Conservation (phyloP, 2,329 filamentous ascomycete genomes). For the Thielaviopsis euricoi region DNA sequence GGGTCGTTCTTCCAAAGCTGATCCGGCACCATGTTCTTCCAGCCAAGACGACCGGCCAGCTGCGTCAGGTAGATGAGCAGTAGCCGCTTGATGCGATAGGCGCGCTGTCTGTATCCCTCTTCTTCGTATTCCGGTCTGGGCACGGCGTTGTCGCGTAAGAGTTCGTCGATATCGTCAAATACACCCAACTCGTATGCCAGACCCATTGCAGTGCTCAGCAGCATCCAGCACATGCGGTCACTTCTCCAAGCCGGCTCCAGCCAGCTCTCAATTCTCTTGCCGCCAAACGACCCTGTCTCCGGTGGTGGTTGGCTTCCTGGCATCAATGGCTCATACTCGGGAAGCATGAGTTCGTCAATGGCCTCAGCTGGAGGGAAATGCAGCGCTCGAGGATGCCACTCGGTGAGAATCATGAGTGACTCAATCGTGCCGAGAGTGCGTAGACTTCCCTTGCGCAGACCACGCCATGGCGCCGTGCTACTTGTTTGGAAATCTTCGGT, state of each 20-base stretch:
- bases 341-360: constrained; percentile 50
- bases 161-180: constrained; percentile 75
- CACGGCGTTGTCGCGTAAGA: constrained; percentile 41
- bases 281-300: constrained; percentile 39
- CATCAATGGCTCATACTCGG: constrained; percentile 35
- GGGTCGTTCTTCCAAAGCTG: constrained; percentile 41
- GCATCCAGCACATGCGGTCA: constrained; percentile 96
- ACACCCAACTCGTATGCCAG: constrained; percentile 88
- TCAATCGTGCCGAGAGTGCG: constrained; percentile 88
- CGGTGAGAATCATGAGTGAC: constrained; percentile 81
- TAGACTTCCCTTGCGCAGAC: constrained; percentile 59
- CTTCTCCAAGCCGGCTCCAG: constrained; percentile 89
- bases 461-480: constrained; percentile 53
- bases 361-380: constrained; percentile 80
- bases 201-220: constrained; percentile 78
- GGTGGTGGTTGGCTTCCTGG: constrained; percentile 21
- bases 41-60: constrained; percentile 78
- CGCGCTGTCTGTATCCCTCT: constrained; percentile 58
- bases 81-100: constrained; percentile 67
- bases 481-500: constrained; percentile 53
- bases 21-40: constrained; percentile 84
- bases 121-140: constrained; percentile 54
- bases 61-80: constrained; percentile 86
- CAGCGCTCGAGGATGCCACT: constrained; percentile 89
- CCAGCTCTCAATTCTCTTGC: constrained; percentile 83